Percentiles rank a stretch among this genome's conserved stretches.
Evolutionary conservation across 2,329 filamentous ascomycete species (phyloP).

Genomic region (Zymoseptoria pseudotritici): DNA sequence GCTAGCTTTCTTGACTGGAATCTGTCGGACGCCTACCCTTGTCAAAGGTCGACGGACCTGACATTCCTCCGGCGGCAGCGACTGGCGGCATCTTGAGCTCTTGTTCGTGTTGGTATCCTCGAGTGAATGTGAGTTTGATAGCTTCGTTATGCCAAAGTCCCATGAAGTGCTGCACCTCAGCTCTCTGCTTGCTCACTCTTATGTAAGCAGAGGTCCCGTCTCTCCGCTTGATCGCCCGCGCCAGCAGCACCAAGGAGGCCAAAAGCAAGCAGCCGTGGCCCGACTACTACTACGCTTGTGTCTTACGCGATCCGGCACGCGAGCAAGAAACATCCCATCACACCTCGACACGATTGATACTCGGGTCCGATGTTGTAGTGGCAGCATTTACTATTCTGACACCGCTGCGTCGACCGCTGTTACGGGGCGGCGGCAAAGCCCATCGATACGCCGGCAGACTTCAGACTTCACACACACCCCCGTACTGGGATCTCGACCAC

Average conservation of each 20-base stretch:
- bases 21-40: constrained; percentile 52
- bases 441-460: not conserved
- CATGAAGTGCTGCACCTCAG: not conserved
- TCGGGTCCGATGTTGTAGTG: not conserved
- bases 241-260: not conserved
- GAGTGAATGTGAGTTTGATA: not conserved
- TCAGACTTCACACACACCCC: not conserved
- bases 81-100: constrained; percentile 27
- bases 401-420: not conserved
- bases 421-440: not conserved
- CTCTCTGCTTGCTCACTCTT: not conserved
- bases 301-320: not conserved
- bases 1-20: not conserved
- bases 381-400: not conserved
- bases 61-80: constrained; percentile 24
- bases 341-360: not conserved
- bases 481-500: not conserved
- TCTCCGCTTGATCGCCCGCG: no score
- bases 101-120: not conserved
- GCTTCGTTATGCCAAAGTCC: not conserved
- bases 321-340: not conserved
- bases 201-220: not conserved
- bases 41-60: constrained; percentile 60
- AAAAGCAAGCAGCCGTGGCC: not conserved
- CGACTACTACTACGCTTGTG: not conserved